Evolutionary conservation across 2,329 filamentous ascomycete genomes (phyloP), one percentile per base, ranked within the genome.

Genomic region (Ascochyta fabae): DNA sequence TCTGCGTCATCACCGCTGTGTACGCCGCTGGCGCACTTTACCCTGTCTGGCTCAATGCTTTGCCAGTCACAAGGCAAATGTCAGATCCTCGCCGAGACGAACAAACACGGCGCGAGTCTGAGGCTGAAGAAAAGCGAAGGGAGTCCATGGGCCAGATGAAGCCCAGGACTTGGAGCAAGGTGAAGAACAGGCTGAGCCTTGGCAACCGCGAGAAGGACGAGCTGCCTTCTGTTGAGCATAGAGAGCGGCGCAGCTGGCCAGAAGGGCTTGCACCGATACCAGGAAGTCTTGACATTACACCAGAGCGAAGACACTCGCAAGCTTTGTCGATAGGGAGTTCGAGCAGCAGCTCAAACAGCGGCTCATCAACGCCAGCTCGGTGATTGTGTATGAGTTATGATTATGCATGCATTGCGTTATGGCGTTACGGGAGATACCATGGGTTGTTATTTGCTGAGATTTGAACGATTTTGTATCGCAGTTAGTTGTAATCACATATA

Each of bases 1-100:
- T 82, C 58, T 79, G 79, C 48, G 80, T 87, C 13, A 77, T 83
- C 4, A 73, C 84, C 12, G 83, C 83, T 0, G 75, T 79, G 0
- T 86, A 81, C 53, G 77, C 77, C 0, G 79, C 75, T 6, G 84
- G 83, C 0, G 71, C 77, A 6, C 59, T 86, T 5, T 83, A 85
- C 61, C 81, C 84, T 0, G 40, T 86, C 4, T 84, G 83, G 66
- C 75, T 86, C 49, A 84, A 83, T 53, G 34, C 78, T 1, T 70
- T 80, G 19, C 78, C 79, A 0, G 74, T 76, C 2, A 81, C 81
- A 22, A 77, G 79, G 59, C 73, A 73, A 45, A 78, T 86, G 44
- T 80, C 84, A 6, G 83, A 84, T 55, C 82, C 82, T 0, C 71
- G 79, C 6, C 64, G 67, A 24, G 71, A 75, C 46, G 70, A 72